Percentiles rank a stretch among this genome's conserved stretches.
phyloP scores from a whole-genome alignment of 73 alveolate species.

The Paramecium primaurelia region DNA sequence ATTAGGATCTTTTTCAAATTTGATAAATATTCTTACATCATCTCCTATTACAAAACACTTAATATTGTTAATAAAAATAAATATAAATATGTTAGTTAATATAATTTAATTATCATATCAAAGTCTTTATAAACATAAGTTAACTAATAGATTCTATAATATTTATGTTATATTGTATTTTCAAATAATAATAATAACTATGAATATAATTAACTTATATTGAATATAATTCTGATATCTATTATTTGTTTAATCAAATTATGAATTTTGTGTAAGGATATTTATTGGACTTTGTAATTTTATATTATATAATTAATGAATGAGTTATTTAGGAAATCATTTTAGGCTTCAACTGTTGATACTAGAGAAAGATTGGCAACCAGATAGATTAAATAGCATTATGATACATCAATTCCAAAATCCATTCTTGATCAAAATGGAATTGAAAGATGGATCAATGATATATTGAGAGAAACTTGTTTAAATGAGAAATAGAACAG shows the following conservation, averaged over 20 bases:
- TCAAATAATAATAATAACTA: too few species aligned
- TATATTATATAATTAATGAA: background rate
- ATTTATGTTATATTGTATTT: too few species aligned
- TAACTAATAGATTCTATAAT: background rate
- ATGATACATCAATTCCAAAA: background rate
- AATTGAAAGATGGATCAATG: conserved; percentile 23
- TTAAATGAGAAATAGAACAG: background rate
- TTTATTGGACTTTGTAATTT: background rate
- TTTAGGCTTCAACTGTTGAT: background rate
- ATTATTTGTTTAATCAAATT: background rate
- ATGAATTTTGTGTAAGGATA: background rate
- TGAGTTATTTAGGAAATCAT: background rate
- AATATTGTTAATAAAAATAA: too few species aligned
- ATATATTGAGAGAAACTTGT: background rate
- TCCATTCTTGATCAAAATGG: background rate
- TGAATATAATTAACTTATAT: too few species aligned
- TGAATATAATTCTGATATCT: background rate
- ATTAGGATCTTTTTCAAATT: too few species aligned
- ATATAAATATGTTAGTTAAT: too few species aligned
- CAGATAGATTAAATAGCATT: background rate
- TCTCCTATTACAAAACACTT: background rate
- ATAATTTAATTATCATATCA: background rate
- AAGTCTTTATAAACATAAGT: too few species aligned
- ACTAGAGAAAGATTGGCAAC: conserved; percentile 1
- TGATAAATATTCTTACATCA: too few species aligned